A percentile compares a stretch with the other conserved stretches of the same genome.
Conservation (phyloP, 805 yeast genomes). For the Saturnispora serradocipensis region DNA sequence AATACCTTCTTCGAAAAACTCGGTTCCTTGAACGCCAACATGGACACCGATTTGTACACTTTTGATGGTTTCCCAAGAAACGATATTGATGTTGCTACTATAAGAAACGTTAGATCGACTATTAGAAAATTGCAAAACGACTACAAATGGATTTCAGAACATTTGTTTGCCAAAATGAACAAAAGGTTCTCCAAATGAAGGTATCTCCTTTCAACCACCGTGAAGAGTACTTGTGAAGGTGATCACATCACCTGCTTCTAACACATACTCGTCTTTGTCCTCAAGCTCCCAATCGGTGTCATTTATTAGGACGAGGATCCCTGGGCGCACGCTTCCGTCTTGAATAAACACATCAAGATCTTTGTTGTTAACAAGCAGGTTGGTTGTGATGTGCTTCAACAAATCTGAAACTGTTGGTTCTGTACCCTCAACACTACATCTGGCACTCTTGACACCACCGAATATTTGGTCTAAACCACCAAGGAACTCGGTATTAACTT, state of each 20-base stretch:
- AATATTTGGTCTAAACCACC: slow-evolving; percentile 87
- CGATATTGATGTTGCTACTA: slow-evolving; percentile 71
- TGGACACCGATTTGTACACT: slow-evolving; percentile 57
- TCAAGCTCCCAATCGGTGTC: slow-evolving; percentile 97
- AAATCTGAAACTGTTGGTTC: slow-evolving; percentile 39
- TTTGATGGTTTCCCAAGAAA: slow-evolving; percentile 77
- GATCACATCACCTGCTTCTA: slow-evolving; percentile 67
- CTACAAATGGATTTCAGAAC: slow-evolving; percentile 36
- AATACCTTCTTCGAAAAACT: slow-evolving; percentile 35
- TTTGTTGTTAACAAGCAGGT: slow-evolving; percentile 48
- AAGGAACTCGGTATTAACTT: slow-evolving; percentile 35
- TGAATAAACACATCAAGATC: slow-evolving; percentile 72
- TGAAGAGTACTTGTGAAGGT: slow-evolving; percentile 90
- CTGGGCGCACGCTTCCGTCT: slow-evolving; percentile 80
- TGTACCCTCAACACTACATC: slow-evolving; percentile 27
- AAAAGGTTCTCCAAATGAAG: neutral
- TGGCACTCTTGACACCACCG: slow-evolving; percentile 44
- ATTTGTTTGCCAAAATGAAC: slow-evolving; percentile 38
- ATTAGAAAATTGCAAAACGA: slow-evolving; percentile 69
- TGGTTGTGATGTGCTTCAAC: slow-evolving; percentile 42
- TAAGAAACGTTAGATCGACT: slow-evolving; percentile 52
- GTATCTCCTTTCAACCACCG: slow-evolving; percentile 56
- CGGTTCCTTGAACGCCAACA: slow-evolving; percentile 29
- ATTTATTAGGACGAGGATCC: slow-evolving; percentile 81
- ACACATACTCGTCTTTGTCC: slow-evolving; percentile 73